phyloP scores from a whole-genome alignment of 208 protist species.

The Acanthamoeba castellanii region DNA sequence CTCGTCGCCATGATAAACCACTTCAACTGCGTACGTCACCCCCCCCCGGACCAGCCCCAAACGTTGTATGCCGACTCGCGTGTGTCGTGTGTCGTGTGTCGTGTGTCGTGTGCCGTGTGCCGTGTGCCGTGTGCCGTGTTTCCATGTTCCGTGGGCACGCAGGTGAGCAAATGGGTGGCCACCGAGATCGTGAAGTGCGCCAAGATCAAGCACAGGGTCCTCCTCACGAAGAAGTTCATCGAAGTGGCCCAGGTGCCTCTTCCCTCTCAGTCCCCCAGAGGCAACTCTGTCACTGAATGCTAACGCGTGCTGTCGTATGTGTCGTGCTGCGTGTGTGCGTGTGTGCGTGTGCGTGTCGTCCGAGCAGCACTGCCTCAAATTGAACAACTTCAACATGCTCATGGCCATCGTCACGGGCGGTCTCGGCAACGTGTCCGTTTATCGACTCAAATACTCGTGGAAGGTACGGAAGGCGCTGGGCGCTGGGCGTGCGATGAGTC shows the following conservation, averaged over 20 bases:
- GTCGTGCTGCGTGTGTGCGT: no score
- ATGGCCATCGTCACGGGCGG: slow-evolving; percentile 59
- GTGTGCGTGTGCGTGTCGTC: not conserved
- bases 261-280: not conserved
- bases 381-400: slow-evolving; percentile 70
- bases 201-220: slow-evolving; percentile 20
- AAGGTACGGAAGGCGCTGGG: not conserved
- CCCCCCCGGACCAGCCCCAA: no score
- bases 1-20: slow-evolving; percentile 48
- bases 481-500: no score
- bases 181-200: not conserved
- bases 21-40: slow-evolving; percentile 19
- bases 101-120: no score
- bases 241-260: slow-evolving; percentile 46
- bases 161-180: slow-evolving; percentile 65
- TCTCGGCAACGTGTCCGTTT: slow-evolving; percentile 48
- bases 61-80: not conserved
- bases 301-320: no score
- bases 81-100: no score
- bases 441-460: slow-evolving; percentile 58
- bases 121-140: no score
- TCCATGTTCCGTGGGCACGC: not conserved
- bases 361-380: slow-evolving; percentile 32
- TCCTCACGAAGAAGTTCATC: slow-evolving; percentile 68
- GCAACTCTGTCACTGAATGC: no score